Conservation (phyloP, 2,329 filamentous ascomycete genomes). For the Teratosphaeria viscida region DNA sequence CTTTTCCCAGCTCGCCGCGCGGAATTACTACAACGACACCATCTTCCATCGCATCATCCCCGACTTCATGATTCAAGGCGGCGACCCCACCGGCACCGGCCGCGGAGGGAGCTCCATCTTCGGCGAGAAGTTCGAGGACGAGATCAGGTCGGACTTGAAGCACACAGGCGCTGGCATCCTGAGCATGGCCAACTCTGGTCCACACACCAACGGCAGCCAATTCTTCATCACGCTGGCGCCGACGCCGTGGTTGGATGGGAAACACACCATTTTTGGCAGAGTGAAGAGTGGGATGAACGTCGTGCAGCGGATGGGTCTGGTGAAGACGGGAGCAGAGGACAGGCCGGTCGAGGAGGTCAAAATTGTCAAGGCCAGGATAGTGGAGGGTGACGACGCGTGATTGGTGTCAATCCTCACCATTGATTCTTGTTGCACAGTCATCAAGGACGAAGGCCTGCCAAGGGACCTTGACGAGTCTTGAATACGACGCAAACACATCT, state of each 20-base stretch:
- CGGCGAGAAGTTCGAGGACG: conserved; percentile 88
- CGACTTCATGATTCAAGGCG: conserved; percentile 80
- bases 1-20: conserved; percentile 66
- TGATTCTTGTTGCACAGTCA: neutral
- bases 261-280: conserved; percentile 91
- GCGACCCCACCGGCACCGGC: conserved; percentile 88
- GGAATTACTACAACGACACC: conserved; percentile 80
- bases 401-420: neutral
- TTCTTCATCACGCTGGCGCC: conserved; percentile 94
- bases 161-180: conserved; percentile 91
- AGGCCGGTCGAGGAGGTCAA: conserved; percentile 71
- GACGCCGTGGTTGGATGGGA: conserved; percentile 92
- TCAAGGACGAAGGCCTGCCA: neutral
- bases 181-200: conserved; percentile 91
- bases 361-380: conserved; percentile 61
- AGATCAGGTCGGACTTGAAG: conserved; percentile 67
- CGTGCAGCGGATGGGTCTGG: conserved; percentile 79
- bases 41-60: conserved; percentile 91
- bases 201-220: conserved; percentile 87
- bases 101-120: conserved; percentile 83
- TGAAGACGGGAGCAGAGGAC: conserved; percentile 74
- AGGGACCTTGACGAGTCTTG: neutral
- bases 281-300: conserved; percentile 74
- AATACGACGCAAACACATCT: neutral
- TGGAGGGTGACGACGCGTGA: conserved; percentile 36